Conservation (phyloP, 2,329 filamentous ascomycete species). For the Claviceps capensis region DNA sequence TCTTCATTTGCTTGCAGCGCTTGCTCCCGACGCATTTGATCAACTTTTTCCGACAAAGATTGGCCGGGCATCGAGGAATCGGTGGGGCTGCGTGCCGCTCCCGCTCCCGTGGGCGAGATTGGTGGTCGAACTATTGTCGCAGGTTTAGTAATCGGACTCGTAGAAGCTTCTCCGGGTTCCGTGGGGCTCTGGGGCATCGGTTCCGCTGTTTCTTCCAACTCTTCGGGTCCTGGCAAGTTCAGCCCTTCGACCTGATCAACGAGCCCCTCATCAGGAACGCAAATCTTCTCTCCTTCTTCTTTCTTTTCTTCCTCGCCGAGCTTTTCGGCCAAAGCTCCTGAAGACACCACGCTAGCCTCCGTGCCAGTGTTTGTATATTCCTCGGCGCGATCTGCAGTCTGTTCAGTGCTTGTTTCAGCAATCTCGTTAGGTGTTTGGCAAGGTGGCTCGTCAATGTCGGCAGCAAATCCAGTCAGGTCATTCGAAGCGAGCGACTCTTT, state of each 20-base stretch:
- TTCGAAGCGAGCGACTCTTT: conserved; percentile 58
- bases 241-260: conserved; percentile 35
- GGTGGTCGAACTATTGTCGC: conserved; percentile 9
- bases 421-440: conserved; percentile 32
- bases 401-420: conserved; percentile 33
- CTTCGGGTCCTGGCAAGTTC: conserved; percentile 30
- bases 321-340: conserved; percentile 10
- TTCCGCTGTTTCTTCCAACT: conserved; percentile 10
- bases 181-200: conserved; percentile 3
- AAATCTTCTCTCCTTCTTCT: conserved; percentile 18
- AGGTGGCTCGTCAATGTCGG: conserved; percentile 33
- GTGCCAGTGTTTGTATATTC: conserved; percentile 23
- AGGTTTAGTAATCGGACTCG: neutral
- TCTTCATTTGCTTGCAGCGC: conserved; percentile 14
- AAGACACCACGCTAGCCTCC: conserved; percentile 17
- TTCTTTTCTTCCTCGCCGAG: conserved; percentile 14
- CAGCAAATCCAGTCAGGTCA: conserved; percentile 48
- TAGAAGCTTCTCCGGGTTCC: neutral
- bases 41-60: conserved; percentile 31
- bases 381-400: conserved; percentile 12
- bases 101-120: conserved; percentile 9
- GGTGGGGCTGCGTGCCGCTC: conserved; percentile 8
- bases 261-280: conserved; percentile 19
- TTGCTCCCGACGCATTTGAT: conserved; percentile 38
- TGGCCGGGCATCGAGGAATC: conserved; percentile 10